Evolutionary conservation across 495 filamentous ascomycete species (phyloP), one percentile per base, ranked within the genome.

Genomic region (Penicillium pancosmium): DNA sequence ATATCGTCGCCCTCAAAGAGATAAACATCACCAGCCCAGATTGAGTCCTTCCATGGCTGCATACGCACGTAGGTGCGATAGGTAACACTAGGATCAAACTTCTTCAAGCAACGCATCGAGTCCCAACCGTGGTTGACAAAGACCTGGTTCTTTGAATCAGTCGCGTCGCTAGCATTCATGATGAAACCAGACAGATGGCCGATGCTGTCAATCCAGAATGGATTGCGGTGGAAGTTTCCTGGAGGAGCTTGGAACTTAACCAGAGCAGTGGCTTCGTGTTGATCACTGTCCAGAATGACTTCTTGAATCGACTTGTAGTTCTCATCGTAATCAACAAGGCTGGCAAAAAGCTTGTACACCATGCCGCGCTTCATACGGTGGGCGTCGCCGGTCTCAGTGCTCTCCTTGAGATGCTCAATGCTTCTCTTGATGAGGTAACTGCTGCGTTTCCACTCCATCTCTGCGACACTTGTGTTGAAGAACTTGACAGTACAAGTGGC

Each of bases 101-200:
- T 80, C 64, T 88, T 86, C 57, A 86, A 79, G 57, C 92, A 85
- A 15, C 85, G 80, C 77, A 93, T 82, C 0, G 83, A 86, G 59
- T 89, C 85, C 87, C 90, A 83, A 35, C 89, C 88, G 64, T 93
- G 91, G 43, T 86, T 90, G 56, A 93, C 85, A 66, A 85, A 93
- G 33, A 91, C 86, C 46, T 85, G 77, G 55, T 89, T 84, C 56
- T 84, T 83, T 0, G 86, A 87, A 61, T 92, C 86, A 3, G 86
- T 81, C 21, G 80, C 82, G 65, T 91, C 89, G 55, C 86, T 91
- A 13, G 83, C 89, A 66, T 93, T 93, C 75, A 91, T 86, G 59
- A 88, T 86, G 71, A 94, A 93, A 16, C 91, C 91, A 10, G 88
- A 86, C 33, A 89, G 78, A 63, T 79, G 75, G n/a, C 70, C 73